These are phyloP conservation scores for Gyromitra esculenta DNA, from an alignment of 2,329 filamentous ascomycete genomes.

Conservation along the genomic window DNA sequence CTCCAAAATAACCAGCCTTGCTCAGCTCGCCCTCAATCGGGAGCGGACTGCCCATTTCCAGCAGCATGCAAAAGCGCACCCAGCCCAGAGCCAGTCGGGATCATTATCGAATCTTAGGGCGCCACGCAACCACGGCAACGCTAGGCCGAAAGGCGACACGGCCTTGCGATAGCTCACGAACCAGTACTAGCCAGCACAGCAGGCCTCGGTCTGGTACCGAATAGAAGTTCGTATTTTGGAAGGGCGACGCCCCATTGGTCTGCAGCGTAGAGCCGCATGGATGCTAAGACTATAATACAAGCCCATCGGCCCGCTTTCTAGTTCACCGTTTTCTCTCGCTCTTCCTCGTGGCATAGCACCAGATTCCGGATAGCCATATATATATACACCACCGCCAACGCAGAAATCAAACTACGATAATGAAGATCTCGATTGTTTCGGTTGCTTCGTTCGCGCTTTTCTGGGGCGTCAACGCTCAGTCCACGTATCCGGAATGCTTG, in stretches of 20 bases:
- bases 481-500: neutral
- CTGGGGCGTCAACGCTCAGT: neutral
- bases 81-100: constrained; percentile 1
- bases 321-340: neutral
- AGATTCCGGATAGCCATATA: no score
- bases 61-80: neutral
- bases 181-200: constrained; percentile 4
- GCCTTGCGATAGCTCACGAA: neutral
- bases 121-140: constrained; percentile 1
- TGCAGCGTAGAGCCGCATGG: neutral
- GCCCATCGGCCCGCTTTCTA: neutral
- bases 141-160: neutral
- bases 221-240: neutral
- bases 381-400: neutral
- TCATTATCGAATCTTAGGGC: neutral
- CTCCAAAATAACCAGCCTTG: no score
- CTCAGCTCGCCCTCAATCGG: no score
- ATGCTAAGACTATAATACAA: neutral
- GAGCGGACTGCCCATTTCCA: neutral
- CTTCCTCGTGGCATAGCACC: neutral
- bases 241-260: neutral
- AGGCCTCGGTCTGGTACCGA: neutral
- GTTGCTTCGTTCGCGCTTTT: neutral
- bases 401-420: neutral
- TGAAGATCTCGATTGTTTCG: neutral